phyloP scores from a whole-genome alignment of 1,284 basidiomycete genomes.

The Schizophyllum commune region DNA sequence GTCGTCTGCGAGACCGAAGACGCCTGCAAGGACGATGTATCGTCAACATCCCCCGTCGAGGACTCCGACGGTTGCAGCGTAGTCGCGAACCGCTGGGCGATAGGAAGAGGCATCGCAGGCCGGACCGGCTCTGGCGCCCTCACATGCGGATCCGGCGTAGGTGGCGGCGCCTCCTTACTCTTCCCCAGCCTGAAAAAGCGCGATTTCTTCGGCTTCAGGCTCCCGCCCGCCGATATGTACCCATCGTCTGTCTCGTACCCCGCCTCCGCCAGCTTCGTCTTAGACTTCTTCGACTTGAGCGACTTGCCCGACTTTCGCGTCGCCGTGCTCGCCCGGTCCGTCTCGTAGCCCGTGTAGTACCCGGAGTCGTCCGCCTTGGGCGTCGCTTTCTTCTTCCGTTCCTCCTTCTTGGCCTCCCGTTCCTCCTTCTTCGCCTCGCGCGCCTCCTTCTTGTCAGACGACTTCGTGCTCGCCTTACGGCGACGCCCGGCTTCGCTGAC shows the following conservation, averaged over 20 bases:
- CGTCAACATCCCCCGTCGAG: neutral
- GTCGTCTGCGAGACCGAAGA: neutral
- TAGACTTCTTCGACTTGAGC: conserved; percentile 22
- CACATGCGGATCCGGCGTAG: conserved; percentile 23
- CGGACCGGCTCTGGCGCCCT: neutral
- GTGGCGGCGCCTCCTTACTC: conserved; percentile 23
- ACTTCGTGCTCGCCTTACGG: neutral
- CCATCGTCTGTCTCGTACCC: conserved; percentile 34
- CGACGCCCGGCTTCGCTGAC: conserved; percentile 30
- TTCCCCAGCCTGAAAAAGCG: conserved; percentile 18
- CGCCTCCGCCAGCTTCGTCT: conserved; percentile 20
- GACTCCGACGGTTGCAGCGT: conserved; percentile 14
- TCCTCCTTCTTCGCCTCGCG: neutral
- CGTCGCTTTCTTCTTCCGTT: conserved; percentile 23
- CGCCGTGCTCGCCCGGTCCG: conserved; percentile 20
- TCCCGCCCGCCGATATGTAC: conserved; percentile 30
- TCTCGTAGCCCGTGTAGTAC: conserved; percentile 14
- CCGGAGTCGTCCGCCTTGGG: conserved; percentile 10
- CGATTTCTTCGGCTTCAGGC: conserved; percentile 17
- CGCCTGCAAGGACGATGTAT: neutral
- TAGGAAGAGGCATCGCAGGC: conserved; percentile 28
- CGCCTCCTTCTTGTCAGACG: neutral
- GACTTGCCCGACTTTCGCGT: conserved; percentile 8
- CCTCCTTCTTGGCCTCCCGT: conserved; percentile 14
- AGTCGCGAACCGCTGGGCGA: conserved; percentile 43